Percentiles rank a stretch among this genome's conserved stretches.
Conservation (phyloP, 176 grass and related monocot species). For the Musa acuminata region DNA sequence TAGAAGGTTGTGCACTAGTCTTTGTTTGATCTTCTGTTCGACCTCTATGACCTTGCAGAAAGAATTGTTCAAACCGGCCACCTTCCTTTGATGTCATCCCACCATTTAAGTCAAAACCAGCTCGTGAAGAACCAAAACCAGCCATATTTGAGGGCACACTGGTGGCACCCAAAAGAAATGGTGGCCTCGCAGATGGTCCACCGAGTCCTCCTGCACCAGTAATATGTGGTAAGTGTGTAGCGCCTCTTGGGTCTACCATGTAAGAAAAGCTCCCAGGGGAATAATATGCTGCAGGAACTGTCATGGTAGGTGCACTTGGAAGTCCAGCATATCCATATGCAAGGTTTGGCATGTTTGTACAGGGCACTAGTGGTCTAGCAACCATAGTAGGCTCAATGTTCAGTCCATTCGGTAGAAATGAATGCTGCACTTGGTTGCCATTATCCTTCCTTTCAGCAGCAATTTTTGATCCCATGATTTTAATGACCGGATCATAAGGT, state of each 20-base stretch:
- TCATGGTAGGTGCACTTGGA: background rate
- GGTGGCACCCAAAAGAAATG: background rate
- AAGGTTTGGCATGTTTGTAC: background rate
- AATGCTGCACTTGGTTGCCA: background rate
- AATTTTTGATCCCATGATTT: slow-evolving; percentile 6
- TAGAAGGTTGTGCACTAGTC: slow-evolving; percentile 2
- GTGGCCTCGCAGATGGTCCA: background rate
- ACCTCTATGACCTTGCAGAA: slow-evolving; percentile 4
- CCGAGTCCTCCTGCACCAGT: background rate
- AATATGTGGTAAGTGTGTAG: background rate
- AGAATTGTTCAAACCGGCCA: slow-evolving; percentile 4
- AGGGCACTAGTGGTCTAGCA: background rate
- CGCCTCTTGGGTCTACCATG: slow-evolving; percentile 11
- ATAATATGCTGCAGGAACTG: slow-evolving; percentile 1
- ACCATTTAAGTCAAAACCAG: slow-evolving; percentile 15
- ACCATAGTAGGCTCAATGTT: background rate
- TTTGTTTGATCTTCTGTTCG: slow-evolving; percentile 5
- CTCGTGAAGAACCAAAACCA: background rate
- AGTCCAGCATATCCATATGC: slow-evolving; percentile 8
- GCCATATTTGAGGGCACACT: background rate
- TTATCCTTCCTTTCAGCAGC: slow-evolving; percentile 1
- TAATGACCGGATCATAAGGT: background rate
- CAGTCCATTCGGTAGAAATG: background rate
- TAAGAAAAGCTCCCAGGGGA: slow-evolving; percentile 8
- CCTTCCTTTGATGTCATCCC: background rate